Percentiles rank a stretch among this genome's conserved stretches.
Conservation (phyloP, 331 rosid species). For the Rhamnella rubrinervis region DNA sequence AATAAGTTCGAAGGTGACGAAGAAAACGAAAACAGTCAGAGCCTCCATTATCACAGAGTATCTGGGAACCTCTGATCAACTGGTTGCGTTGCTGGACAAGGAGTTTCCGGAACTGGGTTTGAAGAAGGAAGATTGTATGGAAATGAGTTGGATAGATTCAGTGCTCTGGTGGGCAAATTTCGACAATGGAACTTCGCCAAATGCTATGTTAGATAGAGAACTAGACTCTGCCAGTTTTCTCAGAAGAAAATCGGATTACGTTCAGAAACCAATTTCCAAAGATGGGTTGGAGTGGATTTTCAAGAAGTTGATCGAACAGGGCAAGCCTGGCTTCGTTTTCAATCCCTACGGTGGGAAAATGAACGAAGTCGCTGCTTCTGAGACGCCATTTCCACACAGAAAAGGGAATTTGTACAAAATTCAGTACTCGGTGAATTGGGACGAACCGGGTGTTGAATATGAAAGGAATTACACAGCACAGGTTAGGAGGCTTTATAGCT, state of each 20-base stretch:
- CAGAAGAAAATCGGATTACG: slow-evolving; percentile 67
- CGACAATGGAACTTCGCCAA: slow-evolving; percentile 26
- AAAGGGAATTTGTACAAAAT: slow-evolving; percentile 64
- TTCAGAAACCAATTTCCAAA: slow-evolving; percentile 54
- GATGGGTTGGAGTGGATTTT: slow-evolving; percentile 53
- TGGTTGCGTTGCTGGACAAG: slow-evolving; percentile 41
- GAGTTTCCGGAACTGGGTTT: slow-evolving; percentile 60
- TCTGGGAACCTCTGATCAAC: slow-evolving; percentile 49
- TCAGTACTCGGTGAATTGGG: slow-evolving; percentile 72
- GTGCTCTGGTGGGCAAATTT: slow-evolving; percentile 49
- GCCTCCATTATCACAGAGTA: slow-evolving; percentile 37
- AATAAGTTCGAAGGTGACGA: slow-evolving; percentile 34
- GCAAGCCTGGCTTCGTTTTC: slow-evolving; percentile 57
- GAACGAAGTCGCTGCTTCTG: slow-evolving; percentile 46
- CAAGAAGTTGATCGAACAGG: slow-evolving; percentile 56
- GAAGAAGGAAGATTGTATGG: slow-evolving; percentile 45
- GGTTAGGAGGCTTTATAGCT: slow-evolving; percentile 29
- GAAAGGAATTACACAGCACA: slow-evolving; percentile 24
- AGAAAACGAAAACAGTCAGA: slow-evolving; percentile 38
- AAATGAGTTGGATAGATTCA: slow-evolving; percentile 61
- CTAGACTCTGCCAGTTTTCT: slow-evolving; percentile 35
- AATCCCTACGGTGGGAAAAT: slow-evolving; percentile 85
- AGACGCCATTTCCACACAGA: slow-evolving; percentile 75
- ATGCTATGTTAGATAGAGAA: slow-evolving; percentile 44
- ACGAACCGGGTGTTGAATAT: slow-evolving; percentile 26